Base-by-base conservation (phyloP, 768 basidiomycete species). In the Suillus ampliporus region DNA sequence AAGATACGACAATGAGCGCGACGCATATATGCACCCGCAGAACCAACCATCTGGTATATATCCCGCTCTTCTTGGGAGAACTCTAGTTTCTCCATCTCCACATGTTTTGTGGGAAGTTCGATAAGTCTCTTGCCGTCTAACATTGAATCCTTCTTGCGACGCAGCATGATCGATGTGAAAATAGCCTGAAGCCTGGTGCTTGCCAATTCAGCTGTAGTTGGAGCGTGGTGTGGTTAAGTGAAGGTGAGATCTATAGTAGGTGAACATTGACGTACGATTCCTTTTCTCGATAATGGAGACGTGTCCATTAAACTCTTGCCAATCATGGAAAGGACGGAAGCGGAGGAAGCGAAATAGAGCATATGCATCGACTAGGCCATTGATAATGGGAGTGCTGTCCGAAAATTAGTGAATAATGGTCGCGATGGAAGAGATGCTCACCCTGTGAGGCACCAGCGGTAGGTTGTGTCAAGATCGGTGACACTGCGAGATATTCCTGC, bases 401-500 rank as follows among this genome's bases (percentile, higher is more conserved):
- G 58, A 40, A 59, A 50, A 41, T 60, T 15, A 31, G 43, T 23
- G 26, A 60, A 57, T 57, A n/a, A 8, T 23, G 40, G 38, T 51
- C n/a, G 31, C 43, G 26, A 40, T 50, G 21, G 72, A 58, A 50
- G 17, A 28, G 4, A 62, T 31, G n/a, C 78, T 21, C 69, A 84
- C 82, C 86, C 88, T 28, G 88, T 90, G 10, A 91, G 75, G 65
- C 83, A 84, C 91, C 91, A 92, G 43, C 89, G 80, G 69, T 86
- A 83, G 19, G 68, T 78, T 0, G 84, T 65, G 13, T 79, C 73
- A 17, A 93, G 74, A 14, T 84, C 81, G 11, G 82, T 82, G 15
- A 87, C 83, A 2, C 85, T 83, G 19, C 84, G 79, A 19, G 86
- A 86, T 46, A 77, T 78, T 44, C 85, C 84, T 86, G 51, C 11